Base-by-base conservation (phyloP, 2,329 filamentous ascomycete genomes). In the Ascochyta viciae-villosae region DNA sequence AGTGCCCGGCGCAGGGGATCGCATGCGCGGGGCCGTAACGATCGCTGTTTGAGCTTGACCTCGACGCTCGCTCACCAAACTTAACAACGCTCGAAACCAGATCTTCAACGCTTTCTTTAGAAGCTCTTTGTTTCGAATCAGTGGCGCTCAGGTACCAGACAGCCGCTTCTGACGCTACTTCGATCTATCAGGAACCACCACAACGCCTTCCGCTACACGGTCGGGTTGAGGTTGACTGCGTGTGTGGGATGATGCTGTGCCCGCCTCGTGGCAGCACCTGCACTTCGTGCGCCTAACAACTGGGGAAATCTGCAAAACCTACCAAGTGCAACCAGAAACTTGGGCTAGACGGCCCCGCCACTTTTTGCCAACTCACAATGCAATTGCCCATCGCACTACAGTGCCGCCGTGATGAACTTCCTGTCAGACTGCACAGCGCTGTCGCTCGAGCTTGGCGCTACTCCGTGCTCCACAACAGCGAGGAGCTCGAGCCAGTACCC, bases 91-190 rank as follows among this genome's bases (percentile, higher is more conserved):
- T 47, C 57, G 61, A 65, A 64, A 61, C 57, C 57, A 48, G 29
- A 54, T 46, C 58, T 57, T 60, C 55, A 44, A 53, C 43, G 9
- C 63, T 63, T 61, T 58, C 53, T 64, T 67, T 67, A 62, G 65
- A 58, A 65, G 35, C 42, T 42, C 2, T 13, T 29, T 53, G 59
- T 64, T 66, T 67, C 63, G 52, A 55, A 38, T 52, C 24, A 47
- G 41, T 39, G 47, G 43, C 54, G 38, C 37, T 35, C 40, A 60
- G 16, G 24, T 45, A 53, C 39, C 50, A 44, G 38, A 40, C 39
- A 37, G 35, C 26, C 26, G 40, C 31, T 48, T 39, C 29, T 22
- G 16, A 13, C 43, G 35, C 46, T 44, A 54, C 48, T 2, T 23
- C 23, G 40, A 41, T 57, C 46, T 50, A 34, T 44, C 35, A 29